Evolutionary conservation across 2,329 filamentous ascomycete species (phyloP).

Genomic region (Sarocladium kiliense): DNA sequence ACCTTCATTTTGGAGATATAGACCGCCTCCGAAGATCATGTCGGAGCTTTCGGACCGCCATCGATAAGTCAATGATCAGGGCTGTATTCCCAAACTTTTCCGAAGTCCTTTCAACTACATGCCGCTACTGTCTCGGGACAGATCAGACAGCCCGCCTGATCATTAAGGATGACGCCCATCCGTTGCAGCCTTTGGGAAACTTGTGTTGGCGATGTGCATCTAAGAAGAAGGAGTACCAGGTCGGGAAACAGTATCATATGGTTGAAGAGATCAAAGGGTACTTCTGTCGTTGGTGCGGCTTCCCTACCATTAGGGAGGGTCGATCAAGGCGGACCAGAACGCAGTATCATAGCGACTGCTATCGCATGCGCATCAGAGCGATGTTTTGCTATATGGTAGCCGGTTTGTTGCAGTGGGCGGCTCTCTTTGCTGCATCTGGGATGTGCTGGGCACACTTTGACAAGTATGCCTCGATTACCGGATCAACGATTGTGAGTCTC

Average conservation of each 20-base stretch:
- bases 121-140: constrained; percentile 32
- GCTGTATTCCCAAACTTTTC: constrained; percentile 29
- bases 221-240: constrained; percentile 25
- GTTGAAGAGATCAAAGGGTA: constrained; percentile 28
- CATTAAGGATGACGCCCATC: constrained; percentile 24
- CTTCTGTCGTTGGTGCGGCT: constrained; percentile 41
- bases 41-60: constrained; percentile 27
- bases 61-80: constrained; percentile 29
- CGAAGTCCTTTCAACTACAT: constrained; percentile 30
- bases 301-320: constrained; percentile 25
- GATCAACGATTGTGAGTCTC: constrained; percentile 24
- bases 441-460: constrained; percentile 34
- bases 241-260: constrained; percentile 32
- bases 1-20: constrained; percentile 37
- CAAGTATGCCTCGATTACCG: constrained; percentile 23
- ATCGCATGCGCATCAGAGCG: constrained; percentile 29
- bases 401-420: constrained; percentile 31
- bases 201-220: constrained; percentile 35
- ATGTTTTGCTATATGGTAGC: constrained; percentile 32
- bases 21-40: constrained; percentile 36
- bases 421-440: constrained; percentile 29
- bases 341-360: constrained; percentile 36
- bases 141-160: constrained; percentile 25
- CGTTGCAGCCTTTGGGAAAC: constrained; percentile 31
- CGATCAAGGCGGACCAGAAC: constrained; percentile 24